These are phyloP conservation scores for Colletotrichum australisinense DNA, from an alignment of 2,329 filamentous ascomycete genomes.

Conservation along the genomic window DNA sequence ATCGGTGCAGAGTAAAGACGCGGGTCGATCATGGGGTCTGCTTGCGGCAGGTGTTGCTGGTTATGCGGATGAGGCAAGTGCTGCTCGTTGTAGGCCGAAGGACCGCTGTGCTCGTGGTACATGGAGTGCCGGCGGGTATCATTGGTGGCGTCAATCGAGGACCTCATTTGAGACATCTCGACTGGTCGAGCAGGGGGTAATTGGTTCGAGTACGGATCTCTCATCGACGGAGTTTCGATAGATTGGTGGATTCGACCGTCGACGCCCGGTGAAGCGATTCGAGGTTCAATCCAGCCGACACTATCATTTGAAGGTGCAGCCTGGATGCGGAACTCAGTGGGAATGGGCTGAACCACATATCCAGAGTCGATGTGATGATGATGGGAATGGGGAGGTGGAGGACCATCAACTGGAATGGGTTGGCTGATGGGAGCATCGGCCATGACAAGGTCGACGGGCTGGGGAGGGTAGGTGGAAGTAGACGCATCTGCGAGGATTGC, in stretches of 20 bases:
- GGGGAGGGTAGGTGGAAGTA: conserved; percentile 3
- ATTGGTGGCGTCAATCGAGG: conserved; percentile 24
- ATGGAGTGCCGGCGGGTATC: conserved; percentile 31
- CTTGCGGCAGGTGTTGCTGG: conserved; percentile 25
- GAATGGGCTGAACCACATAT: conserved; percentile 18
- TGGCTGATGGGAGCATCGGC: conserved; percentile 11
- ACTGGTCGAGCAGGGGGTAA: conserved; percentile 32
- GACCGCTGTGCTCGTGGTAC: conserved; percentile 29
- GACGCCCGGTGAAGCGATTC: conserved; percentile 21
- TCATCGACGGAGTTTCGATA: conserved; percentile 15
- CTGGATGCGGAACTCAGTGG: conserved; percentile 14
- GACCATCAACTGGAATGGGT: conserved; percentile 6
- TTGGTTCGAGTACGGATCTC: conserved; percentile 16
- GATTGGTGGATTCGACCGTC: conserved; percentile 21
- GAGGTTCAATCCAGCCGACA: conserved; percentile 23
- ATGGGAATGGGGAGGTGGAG: background rate
- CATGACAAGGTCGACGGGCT: conserved; percentile 18
- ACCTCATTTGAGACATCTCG: conserved; percentile 32
- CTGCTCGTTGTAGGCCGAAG: conserved; percentile 22
- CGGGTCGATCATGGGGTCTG: conserved; percentile 31
- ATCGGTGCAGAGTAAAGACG: conserved; percentile 34
- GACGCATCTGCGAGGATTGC: conserved; percentile 27
- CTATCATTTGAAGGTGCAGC: conserved; percentile 7
- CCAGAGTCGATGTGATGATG: conserved; percentile 21
- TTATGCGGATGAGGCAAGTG: conserved; percentile 24